phyloP scores from a whole-genome alignment of 805 yeast genomes.

The Henningerozyma blattae region DNA sequence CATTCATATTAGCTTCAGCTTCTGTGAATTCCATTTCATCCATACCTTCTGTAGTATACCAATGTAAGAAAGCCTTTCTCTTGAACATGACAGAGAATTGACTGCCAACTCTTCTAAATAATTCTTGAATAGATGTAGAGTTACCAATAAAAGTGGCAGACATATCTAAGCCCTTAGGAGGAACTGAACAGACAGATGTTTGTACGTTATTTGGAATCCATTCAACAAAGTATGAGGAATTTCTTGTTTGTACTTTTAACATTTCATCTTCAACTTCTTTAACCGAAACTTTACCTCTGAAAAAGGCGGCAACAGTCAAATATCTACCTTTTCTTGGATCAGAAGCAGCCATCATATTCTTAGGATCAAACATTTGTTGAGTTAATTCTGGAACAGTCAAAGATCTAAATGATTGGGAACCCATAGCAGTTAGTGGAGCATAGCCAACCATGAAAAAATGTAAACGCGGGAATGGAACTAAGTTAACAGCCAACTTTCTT shows the following conservation, averaged over 20 bases:
- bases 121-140: conserved; percentile 85
- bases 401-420: conserved; percentile 72
- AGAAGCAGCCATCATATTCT: conserved; percentile 92
- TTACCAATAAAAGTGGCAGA: conserved; percentile 89
- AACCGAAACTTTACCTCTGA: conserved; percentile 85
- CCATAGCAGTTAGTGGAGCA: conserved; percentile 79
- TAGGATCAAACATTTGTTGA: conserved; percentile 85
- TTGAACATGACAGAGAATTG: conserved; percentile 89
- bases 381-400: conserved; percentile 84
- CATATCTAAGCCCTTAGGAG: conserved; percentile 78
- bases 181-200: conserved; percentile 84
- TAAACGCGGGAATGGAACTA: conserved; percentile 90
- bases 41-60: conserved; percentile 96
- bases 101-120: conserved; percentile 78
- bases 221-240: conserved; percentile 77
- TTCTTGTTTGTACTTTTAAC: conserved; percentile 71
- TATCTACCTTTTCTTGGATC: conserved; percentile 87
- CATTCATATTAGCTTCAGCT: conserved; percentile 86
- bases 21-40: conserved; percentile 89
- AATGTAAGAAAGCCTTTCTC: conserved; percentile 90
- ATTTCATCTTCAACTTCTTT: conserved; percentile 93
- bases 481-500: conserved; percentile 85
- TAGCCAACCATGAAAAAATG: conserved; percentile 94
- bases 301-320: conserved; percentile 86
- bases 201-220: conserved; percentile 96